Conservation (phyloP, 2,329 filamentous ascomycete species). For the Paradendryphiella salina region DNA sequence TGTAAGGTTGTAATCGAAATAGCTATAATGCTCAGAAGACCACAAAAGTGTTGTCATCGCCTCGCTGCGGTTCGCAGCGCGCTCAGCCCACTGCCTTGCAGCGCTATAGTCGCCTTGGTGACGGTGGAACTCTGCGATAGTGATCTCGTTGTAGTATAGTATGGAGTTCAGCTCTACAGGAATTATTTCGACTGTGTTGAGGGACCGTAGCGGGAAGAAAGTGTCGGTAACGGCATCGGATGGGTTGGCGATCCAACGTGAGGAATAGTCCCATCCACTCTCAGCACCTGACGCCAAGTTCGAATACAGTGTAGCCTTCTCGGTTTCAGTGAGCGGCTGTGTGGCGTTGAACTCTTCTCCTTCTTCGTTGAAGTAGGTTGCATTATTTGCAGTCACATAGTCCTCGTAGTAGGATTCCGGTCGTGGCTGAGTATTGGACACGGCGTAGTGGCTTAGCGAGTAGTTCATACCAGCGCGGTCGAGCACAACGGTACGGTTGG, state of each 20-base stretch:
- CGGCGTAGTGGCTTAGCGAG: constrained; percentile 63
- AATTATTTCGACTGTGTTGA: constrained; percentile 62
- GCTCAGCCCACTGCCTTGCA: constrained; percentile 55
- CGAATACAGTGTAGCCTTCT: constrained; percentile 60
- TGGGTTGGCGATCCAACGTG: constrained; percentile 62
- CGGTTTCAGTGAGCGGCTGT: constrained; percentile 55
- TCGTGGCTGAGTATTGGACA: constrained; percentile 66
- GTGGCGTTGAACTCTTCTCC: constrained; percentile 63
- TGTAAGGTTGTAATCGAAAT: constrained; percentile 72
- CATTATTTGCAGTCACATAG: constrained; percentile 66
- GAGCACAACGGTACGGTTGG: constrained; percentile 62
- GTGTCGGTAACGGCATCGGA: constrained; percentile 61
- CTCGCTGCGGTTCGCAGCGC: constrained; percentile 59
- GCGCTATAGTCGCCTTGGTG: constrained; percentile 56
- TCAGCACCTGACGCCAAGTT: constrained; percentile 69
- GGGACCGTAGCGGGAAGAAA: constrained; percentile 67
- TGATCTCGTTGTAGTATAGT: constrained; percentile 66
- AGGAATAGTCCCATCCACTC: constrained; percentile 66
- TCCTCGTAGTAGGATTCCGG: constrained; percentile 70
- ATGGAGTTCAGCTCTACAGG: constrained; percentile 71
- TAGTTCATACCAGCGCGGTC: constrained; percentile 55
- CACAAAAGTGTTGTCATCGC: constrained; percentile 67
- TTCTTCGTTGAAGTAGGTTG: constrained; percentile 62
- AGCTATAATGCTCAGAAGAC: constrained; percentile 64
- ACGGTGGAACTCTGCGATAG: constrained; percentile 60